These are phyloP conservation scores for Fusarium sp. DNA, from an alignment of 2,329 filamentous ascomycete genomes.

Conservation along the genomic window DNA sequence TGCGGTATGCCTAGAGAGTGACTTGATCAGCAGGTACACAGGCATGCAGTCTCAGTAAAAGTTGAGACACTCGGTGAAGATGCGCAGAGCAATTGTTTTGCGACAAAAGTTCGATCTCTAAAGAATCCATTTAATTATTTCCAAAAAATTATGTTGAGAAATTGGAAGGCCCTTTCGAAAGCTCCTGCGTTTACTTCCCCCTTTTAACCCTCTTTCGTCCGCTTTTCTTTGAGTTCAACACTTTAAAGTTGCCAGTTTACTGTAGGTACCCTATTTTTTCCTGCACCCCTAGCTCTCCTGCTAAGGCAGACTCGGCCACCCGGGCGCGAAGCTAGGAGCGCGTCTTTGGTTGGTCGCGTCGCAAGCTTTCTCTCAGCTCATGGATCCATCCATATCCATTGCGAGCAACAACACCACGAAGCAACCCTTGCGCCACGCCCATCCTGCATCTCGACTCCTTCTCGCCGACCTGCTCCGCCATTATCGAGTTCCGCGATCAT, in stretches of 20 bases:
- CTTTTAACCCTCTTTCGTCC: neutral
- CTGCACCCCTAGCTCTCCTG: neutral
- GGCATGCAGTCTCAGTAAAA: neutral
- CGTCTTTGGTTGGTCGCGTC: conserved; percentile 43
- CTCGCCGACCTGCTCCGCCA: conserved; percentile 10
- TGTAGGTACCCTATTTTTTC: neutral
- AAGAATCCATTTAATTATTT: neutral
- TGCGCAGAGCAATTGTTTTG: neutral
- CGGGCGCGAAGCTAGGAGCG: conserved; percentile 19
- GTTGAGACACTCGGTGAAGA: neutral
- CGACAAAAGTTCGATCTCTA: neutral
- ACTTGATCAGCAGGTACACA: conserved; percentile 44
- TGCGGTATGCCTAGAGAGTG: conserved; percentile 38
- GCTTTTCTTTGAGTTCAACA: neutral
- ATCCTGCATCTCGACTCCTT: conserved; percentile 19
- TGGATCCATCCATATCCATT: conserved; percentile 26
- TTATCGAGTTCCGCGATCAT: conserved; percentile 26
- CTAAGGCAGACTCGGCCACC: conserved; percentile 40
- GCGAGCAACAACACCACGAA: conserved; percentile 25
- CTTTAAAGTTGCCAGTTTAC: neutral
- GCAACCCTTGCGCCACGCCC: conserved; percentile 36
- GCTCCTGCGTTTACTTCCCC: neutral
- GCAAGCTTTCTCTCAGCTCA: conserved; percentile 39
- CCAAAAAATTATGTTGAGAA: neutral
- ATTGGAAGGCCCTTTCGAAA: neutral